A percentile compares a stretch with the other conserved stretches of the same genome.
phyloP scores from a whole-genome alignment of 768 basidiomycete genomes.

The Suillus plorans region DNA sequence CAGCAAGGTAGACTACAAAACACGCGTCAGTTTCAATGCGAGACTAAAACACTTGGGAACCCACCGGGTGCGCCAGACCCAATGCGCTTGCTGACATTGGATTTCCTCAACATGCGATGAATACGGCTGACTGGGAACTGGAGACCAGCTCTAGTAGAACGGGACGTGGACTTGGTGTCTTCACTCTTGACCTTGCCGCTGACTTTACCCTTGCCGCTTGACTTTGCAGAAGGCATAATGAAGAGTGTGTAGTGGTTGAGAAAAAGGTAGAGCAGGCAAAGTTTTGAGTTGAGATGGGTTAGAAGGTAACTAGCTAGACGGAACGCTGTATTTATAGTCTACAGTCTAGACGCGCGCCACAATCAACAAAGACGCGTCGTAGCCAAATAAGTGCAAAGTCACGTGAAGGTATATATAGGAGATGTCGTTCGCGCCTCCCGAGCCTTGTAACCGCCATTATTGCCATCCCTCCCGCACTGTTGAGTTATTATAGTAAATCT shows the following conservation, averaged over 20 bases:
- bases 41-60: slow-evolving; percentile 13
- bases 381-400: slow-evolving; percentile 31
- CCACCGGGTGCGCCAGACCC: slow-evolving; percentile 85
- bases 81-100: slow-evolving; percentile 85
- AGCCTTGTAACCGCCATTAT: slow-evolving; percentile 13
- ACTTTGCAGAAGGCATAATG: slow-evolving; percentile 28
- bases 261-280: not conserved
- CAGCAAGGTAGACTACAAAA: slow-evolving; percentile 80
- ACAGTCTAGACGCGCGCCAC: slow-evolving; percentile 13
- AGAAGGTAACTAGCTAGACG: not conserved
- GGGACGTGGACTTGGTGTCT: slow-evolving; percentile 56
- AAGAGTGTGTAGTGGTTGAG: not conserved
- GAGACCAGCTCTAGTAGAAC: slow-evolving; percentile 74
- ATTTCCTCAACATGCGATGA: slow-evolving; percentile 83
- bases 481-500: not conserved
- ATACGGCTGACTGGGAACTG: slow-evolving; percentile 94
- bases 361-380: slow-evolving; percentile 42
- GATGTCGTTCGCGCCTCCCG: slow-evolving; percentile 10
- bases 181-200: slow-evolving; percentile 56
- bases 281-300: not conserved
- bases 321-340: slow-evolving; percentile 22
- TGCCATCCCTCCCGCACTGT: slow-evolving; percentile 14
- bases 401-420: slow-evolving; percentile 38
- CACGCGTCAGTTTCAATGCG: not conserved
- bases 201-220: slow-evolving; percentile 34